Conservation (phyloP, 176 grass and related monocot genomes). For the Oryza coarctata region DNA sequence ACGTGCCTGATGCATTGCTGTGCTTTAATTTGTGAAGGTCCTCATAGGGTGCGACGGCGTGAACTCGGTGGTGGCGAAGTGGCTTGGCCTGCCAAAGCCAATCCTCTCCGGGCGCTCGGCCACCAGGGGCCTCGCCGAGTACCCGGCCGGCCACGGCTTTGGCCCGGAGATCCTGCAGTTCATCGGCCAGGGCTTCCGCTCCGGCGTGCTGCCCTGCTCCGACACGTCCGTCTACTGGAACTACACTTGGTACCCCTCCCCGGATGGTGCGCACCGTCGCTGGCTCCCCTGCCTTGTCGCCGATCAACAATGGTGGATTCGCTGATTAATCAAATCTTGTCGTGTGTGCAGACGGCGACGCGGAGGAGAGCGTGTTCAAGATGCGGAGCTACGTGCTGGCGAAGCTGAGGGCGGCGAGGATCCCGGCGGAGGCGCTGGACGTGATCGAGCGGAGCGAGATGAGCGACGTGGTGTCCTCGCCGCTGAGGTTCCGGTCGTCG, state of each 20-base stretch:
- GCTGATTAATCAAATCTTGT: neutral
- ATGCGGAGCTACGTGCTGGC: conserved; percentile 55
- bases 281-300: neutral
- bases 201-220: conserved; percentile 54
- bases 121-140: conserved; percentile 46
- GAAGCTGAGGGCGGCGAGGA: conserved; percentile 30
- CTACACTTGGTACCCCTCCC: conserved; percentile 63
- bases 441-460: conserved; percentile 68
- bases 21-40: conserved; percentile 33
- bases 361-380: conserved; percentile 45
- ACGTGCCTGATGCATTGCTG: neutral
- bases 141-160: conserved; percentile 53
- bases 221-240: conserved; percentile 72
- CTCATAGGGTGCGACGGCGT: conserved; percentile 56
- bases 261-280: neutral
- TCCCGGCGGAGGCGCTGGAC: conserved; percentile 47
- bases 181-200: conserved; percentile 51
- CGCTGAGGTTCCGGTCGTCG: conserved; percentile 65
- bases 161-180: conserved; percentile 44
- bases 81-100: conserved; percentile 49
- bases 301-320: neutral
- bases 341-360: conserved; percentile 27
- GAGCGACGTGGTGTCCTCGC: conserved; percentile 53
- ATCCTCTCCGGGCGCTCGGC: conserved; percentile 32
- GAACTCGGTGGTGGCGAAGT: conserved; percentile 58